Evolutionary conservation across 306 rosid genomes (phyloP).

Genomic region (Parietaria judaica): DNA sequence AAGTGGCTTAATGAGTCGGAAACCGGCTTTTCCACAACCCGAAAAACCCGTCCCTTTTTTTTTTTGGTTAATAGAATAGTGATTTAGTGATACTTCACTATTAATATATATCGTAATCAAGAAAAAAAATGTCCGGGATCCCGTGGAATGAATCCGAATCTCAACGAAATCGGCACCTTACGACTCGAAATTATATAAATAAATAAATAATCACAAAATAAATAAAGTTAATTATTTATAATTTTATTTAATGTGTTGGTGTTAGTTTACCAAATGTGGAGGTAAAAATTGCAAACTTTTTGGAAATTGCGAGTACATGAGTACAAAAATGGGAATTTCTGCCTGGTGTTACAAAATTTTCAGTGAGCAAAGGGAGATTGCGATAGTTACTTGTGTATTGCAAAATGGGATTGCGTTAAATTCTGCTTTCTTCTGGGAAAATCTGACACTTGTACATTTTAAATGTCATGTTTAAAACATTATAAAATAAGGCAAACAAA

Average conservation of each 20-base stretch:
- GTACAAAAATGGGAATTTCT: constrained; percentile 9
- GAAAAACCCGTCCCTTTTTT: neutral
- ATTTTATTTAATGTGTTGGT: neutral
- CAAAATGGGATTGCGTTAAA: constrained; percentile 7
- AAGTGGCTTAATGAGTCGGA: too few relatives aligned
- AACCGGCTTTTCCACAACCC: too few relatives aligned
- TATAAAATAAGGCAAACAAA: neutral
- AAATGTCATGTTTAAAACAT: neutral
- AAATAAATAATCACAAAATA: neutral
- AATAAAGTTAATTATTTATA: neutral
- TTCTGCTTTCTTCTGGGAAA: neutral
- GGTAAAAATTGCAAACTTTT: constrained; percentile 4
- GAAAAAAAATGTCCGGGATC: too few relatives aligned
- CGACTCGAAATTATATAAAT: too few relatives aligned
- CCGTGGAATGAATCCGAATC: too few relatives aligned
- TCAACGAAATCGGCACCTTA: too few relatives aligned
- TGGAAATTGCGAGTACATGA: neutral
- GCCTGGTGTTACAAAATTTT: neutral
- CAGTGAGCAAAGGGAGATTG: constrained; percentile 1
- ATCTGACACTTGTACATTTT: constrained; percentile 8
- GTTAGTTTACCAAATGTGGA: neutral
- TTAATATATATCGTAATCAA: too few relatives aligned
- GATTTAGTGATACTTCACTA: too few relatives aligned
- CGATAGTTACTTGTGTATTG: constrained; percentile 4
- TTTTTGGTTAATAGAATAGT: too few relatives aligned